These are phyloP conservation scores for Nicotiana attenuata DNA, from an alignment of 257 asterid species.

Conservation along the genomic window DNA sequence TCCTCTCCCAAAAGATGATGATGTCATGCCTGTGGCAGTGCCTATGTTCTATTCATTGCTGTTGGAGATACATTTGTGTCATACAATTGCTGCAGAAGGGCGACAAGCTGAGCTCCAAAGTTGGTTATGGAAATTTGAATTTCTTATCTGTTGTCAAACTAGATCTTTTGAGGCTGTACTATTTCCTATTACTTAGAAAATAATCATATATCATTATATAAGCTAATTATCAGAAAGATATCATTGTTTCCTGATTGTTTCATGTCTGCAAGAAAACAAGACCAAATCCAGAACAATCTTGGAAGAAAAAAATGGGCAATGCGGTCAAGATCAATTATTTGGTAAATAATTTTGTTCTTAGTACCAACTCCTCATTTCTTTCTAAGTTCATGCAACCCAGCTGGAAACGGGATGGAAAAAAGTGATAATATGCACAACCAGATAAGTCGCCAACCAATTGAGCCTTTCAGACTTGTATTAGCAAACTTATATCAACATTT, in stretches of 20 bases:
- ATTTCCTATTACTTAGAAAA: background rate
- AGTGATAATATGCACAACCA: background rate
- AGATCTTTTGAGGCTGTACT: background rate
- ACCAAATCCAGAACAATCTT: background rate
- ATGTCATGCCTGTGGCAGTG: background rate
- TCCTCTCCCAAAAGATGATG: slow-evolving; percentile 16
- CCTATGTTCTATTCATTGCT: background rate
- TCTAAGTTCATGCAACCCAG: no score
- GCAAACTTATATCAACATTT: background rate
- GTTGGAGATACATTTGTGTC: background rate
- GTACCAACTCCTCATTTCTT: background rate
- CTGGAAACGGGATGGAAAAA: no score
- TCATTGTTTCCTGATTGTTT: background rate
- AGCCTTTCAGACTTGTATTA: background rate
- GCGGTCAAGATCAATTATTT: background rate
- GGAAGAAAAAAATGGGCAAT: background rate
- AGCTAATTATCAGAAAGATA: background rate
- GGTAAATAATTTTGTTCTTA: background rate
- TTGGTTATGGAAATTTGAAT: background rate
- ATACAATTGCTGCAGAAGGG: background rate
- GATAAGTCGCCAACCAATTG: background rate
- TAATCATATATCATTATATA: background rate
- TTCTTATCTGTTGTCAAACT: background rate
- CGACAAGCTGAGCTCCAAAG: background rate
- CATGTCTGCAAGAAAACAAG: background rate